phyloP scores from a whole-genome alignment of 345 rosid species.

The Eucalyptus albens region DNA sequence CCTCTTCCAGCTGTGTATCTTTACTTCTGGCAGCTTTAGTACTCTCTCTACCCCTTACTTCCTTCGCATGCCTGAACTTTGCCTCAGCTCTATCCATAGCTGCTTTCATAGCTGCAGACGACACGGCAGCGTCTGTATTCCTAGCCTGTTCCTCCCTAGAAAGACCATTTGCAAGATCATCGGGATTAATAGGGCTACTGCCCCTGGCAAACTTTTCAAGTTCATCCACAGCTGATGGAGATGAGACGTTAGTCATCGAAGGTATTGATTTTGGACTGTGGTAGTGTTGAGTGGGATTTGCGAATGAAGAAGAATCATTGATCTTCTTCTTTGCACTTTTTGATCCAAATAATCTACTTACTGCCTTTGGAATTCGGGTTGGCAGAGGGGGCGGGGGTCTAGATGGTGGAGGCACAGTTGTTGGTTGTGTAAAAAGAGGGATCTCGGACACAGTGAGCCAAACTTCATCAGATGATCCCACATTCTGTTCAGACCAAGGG shows the following conservation, averaged over 20 bases:
- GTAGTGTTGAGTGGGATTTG: background rate
- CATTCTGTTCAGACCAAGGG: slow-evolving; percentile 4
- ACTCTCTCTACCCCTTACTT: slow-evolving; percentile 19
- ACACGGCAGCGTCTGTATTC: slow-evolving; percentile 22
- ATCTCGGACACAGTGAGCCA: slow-evolving; percentile 44
- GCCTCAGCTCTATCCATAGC: slow-evolving; percentile 46
- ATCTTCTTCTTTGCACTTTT: background rate
- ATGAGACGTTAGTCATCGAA: background rate
- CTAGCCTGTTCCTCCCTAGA: slow-evolving; percentile 13
- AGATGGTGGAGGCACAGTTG: slow-evolving; percentile 33
- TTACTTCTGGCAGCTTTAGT: slow-evolving; percentile 21
- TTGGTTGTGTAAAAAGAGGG: slow-evolving; percentile 32
- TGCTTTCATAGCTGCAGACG: slow-evolving; percentile 33
- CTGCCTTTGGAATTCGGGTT: background rate
- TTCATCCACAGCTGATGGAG: slow-evolving; percentile 16
- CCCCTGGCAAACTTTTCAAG: slow-evolving; percentile 15
- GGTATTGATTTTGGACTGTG: background rate
- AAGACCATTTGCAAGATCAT: slow-evolving; percentile 8
- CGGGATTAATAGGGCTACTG: background rate
- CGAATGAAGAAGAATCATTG: background rate
- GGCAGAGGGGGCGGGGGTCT: slow-evolving; percentile 39
- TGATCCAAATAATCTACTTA: background rate
- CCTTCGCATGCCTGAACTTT: slow-evolving; percentile 18
- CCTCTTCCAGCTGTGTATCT: slow-evolving; percentile 10
- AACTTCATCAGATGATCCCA: slow-evolving; percentile 19